Percentiles rank a stretch among this genome's conserved stretches.
Conservation (phyloP, 495 filamentous ascomycete genomes). For the Lasiosphaeris hirsuta region DNA sequence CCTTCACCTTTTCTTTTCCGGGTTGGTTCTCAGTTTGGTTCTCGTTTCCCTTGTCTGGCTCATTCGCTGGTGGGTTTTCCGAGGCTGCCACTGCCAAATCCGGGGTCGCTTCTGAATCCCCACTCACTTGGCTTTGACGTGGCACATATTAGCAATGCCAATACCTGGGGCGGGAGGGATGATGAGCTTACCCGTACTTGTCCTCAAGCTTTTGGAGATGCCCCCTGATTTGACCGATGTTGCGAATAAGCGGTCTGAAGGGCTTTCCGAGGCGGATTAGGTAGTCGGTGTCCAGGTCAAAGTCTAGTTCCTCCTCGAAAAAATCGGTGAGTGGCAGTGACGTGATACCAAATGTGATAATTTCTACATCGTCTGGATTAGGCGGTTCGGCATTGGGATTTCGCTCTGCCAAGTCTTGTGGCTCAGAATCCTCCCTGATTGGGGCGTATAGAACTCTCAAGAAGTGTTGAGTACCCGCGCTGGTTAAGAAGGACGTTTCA, state of each 20-base stretch:
- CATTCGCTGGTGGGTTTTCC: too few species aligned
- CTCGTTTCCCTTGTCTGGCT: too few species aligned
- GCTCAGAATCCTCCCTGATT: neutral
- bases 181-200: neutral
- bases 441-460: conserved; percentile 5
- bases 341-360: conserved; percentile 3
- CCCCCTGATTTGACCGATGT: neutral
- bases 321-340: conserved; percentile 7
- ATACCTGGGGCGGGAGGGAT: neutral
- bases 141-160: too few species aligned
- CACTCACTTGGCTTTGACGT: too few species aligned
- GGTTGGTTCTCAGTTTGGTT: too few species aligned
- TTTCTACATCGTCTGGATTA: conserved; percentile 8
- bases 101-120: too few species aligned
- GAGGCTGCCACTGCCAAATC: too few species aligned
- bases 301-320: neutral
- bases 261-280: conserved; percentile 1
- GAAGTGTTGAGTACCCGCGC: neutral
- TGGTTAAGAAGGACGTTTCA: neutral
- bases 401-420: neutral
- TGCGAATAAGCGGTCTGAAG: conserved; percentile 2
- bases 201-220: conserved; percentile 3
- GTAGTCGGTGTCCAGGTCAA: neutral
- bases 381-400: neutral
- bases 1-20: too few species aligned